Evolutionary conservation across 805 yeast species (phyloP).

Genomic region (Ogataea philodendri): DNA sequence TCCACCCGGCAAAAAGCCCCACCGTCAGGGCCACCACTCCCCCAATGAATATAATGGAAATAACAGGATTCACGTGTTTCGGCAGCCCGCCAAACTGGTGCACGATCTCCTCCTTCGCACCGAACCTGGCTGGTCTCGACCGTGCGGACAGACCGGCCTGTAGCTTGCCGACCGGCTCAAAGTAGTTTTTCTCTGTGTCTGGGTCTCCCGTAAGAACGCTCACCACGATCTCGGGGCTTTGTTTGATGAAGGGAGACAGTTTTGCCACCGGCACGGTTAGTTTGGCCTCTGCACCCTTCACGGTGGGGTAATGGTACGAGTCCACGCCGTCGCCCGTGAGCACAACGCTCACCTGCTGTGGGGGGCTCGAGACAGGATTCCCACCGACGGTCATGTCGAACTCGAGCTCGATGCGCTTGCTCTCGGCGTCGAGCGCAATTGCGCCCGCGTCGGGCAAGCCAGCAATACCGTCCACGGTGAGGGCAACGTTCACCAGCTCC

Average conservation of each 20-base stretch:
- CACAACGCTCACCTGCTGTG: constrained; percentile 29
- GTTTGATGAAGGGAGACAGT: constrained; percentile 26
- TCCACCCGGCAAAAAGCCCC: constrained; percentile 43
- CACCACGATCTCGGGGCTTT: constrained; percentile 21
- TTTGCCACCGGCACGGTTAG: constrained; percentile 20
- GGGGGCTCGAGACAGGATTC: constrained; percentile 7
- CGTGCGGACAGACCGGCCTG: constrained; percentile 17
- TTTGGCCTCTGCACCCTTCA: constrained; percentile 15
- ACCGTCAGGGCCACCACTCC: constrained; percentile 42
- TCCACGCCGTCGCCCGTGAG: constrained; percentile 20
- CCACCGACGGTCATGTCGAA: constrained; percentile 16
- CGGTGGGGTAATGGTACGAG: constrained; percentile 25
- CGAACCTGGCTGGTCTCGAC: constrained; percentile 38
- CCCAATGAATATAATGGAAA: constrained; percentile 52
- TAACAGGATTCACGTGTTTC: constrained; percentile 45
- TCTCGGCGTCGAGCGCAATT: constrained; percentile 10
- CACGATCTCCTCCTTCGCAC: constrained; percentile 56
- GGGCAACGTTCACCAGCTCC: constrained; percentile 2
- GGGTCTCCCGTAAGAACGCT: constrained; percentile 32
- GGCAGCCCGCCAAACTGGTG: constrained; percentile 61
- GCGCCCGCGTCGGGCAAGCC: constrained; percentile 5
- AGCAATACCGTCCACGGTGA: constrained; percentile 12
- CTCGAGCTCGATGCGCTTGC: constrained; percentile 12
- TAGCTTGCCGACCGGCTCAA: constrained; percentile 21
- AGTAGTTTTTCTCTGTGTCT: constrained; percentile 14